phyloP scores from a whole-genome alignment of 1,284 basidiomycete species.

The Ustilago nuda region DNA sequence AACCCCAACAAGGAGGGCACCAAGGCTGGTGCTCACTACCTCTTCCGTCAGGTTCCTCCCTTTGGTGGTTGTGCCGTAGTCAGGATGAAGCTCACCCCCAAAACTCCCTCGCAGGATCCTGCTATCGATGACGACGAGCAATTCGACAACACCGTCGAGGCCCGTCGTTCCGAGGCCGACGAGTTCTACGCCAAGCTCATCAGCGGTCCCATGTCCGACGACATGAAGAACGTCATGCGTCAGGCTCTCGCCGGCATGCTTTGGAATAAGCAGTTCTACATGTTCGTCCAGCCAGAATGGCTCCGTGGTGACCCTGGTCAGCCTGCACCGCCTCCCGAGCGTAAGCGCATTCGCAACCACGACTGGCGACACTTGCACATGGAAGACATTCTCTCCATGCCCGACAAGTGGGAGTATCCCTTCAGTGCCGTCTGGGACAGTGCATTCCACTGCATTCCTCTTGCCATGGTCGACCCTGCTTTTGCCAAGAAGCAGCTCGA shows the following conservation, averaged over 20 bases:
- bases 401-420: slow-evolving; percentile 93
- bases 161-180: slow-evolving; percentile 85
- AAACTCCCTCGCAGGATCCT: slow-evolving; percentile 79
- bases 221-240: slow-evolving; percentile 93
- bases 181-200: slow-evolving; percentile 90
- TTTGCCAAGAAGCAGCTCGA: slow-evolving; percentile 99
- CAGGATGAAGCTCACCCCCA: slow-evolving; percentile 88
- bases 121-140: slow-evolving; percentile 86
- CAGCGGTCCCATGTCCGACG: slow-evolving; percentile 80
- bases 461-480: slow-evolving; percentile 91
- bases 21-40: slow-evolving; percentile 91
- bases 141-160: slow-evolving; percentile 88
- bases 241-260: slow-evolving; percentile 99
- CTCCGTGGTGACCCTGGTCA: slow-evolving; percentile 93
- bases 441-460: slow-evolving; percentile 96
- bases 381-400: slow-evolving; percentile 96
- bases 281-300: slow-evolving; percentile 96
- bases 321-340: slow-evolving; percentile 89
- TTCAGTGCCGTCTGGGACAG: slow-evolving; percentile 79
- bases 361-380: slow-evolving; percentile 86
- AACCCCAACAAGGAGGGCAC: slow-evolving; percentile 90
- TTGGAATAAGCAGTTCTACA: slow-evolving; percentile 96
- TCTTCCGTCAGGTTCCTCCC: slow-evolving; percentile 86
- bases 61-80: slow-evolving; percentile 95
- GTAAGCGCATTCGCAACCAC: slow-evolving; percentile 86